Conservation (phyloP, 768 basidiomycete species). For the Pisolithus marmoratus region DNA sequence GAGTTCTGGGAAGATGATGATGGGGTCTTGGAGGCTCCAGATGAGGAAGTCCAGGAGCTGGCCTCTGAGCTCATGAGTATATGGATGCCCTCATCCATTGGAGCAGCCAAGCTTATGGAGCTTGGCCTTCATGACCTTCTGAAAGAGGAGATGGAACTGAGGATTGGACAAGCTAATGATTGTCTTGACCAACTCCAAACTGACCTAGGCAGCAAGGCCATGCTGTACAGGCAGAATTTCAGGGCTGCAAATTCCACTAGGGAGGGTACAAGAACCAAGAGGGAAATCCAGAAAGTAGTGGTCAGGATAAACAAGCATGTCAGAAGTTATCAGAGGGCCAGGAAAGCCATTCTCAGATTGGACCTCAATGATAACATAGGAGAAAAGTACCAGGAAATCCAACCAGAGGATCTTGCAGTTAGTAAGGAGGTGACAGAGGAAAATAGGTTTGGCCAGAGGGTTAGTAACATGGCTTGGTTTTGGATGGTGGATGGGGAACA, state of each 20-base stretch:
- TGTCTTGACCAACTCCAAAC: neutral
- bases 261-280: constrained; percentile 1
- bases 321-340: neutral
- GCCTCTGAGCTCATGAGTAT: constrained; percentile 3
- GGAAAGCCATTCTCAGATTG: neutral
- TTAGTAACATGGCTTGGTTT: neutral
- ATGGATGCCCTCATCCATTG: constrained; percentile 3
- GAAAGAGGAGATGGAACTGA: neutral
- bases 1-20: neutral
- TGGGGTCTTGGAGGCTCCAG: neutral
- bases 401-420: neutral
- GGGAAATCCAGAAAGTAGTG: neutral
- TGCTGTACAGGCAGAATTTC: constrained; percentile 1
- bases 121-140: neutral
- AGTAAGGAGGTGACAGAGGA: neutral
- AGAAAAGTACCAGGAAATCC: neutral
- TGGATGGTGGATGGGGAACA: too few relatives aligned
- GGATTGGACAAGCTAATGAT: constrained; percentile 3
- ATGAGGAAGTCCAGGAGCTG: neutral
- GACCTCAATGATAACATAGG: neutral
- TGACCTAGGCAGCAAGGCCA: constrained; percentile 1
- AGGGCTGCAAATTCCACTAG: neutral
- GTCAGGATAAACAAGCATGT: neutral
- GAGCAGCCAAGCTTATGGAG: neutral
- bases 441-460: neutral